Evolutionary conservation across 495 filamentous ascomycete genomes (phyloP).

Genomic region (Penicillium antarcticum): DNA sequence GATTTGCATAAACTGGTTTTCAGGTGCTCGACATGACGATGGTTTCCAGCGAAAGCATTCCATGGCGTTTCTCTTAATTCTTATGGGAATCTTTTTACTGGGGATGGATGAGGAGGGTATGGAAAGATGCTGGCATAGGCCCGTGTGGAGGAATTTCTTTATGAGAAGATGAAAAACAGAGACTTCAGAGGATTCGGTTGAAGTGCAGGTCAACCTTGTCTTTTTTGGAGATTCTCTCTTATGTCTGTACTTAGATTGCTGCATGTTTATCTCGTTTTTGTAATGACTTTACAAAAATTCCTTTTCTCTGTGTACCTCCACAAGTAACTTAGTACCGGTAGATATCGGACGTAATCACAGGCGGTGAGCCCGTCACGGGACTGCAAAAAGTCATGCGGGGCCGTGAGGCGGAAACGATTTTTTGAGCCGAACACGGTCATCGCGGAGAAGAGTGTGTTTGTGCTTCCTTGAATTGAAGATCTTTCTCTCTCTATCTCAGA

Average conservation of each 20-base stretch:
- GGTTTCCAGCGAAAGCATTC: constrained; percentile 41
- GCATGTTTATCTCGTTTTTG: constrained; percentile 7
- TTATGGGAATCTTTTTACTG: constrained; percentile 8
- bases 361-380: constrained; percentile 18
- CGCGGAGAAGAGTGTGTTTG: background rate
- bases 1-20: constrained; percentile 68
- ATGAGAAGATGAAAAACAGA: constrained; percentile 12
- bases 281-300: background rate
- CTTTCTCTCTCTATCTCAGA: constrained; percentile 2
- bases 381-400: constrained; percentile 10
- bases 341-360: constrained; percentile 1
- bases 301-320: no score
- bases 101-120: constrained; percentile 8
- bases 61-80: constrained; percentile 40
- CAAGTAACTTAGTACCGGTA: no score
- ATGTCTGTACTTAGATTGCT: constrained; percentile 30
- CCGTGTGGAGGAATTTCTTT: background rate
- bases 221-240: constrained; percentile 3
- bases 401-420: constrained; percentile 8
- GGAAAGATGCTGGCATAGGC: constrained; percentile 5
- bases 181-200: constrained; percentile 21
- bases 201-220: constrained; percentile 46
- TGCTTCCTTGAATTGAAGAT: background rate
- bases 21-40: constrained; percentile 10
- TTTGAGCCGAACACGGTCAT: constrained; percentile 8